Percentiles rank a stretch among this genome's conserved stretches.
phyloP scores from a whole-genome alignment of 1,139 yeast species.

The Scheffersomyces segobiensis region DNA sequence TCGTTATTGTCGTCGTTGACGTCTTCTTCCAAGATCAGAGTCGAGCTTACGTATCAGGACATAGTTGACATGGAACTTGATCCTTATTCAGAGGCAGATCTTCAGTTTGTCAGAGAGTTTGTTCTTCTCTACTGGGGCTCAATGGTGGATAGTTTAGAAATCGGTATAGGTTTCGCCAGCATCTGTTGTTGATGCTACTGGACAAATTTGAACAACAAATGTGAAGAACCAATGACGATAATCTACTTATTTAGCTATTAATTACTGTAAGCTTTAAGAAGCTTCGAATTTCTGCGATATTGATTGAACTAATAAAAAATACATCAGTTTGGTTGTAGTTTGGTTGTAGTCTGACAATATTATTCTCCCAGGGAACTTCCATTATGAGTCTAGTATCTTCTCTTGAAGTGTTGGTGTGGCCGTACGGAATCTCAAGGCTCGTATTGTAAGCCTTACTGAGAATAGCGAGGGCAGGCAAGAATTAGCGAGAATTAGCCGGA shows the following conservation, averaged over 20 bases:
- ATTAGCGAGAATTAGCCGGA: no score
- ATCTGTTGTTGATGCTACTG: conserved; percentile 29
- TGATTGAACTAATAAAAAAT: neutral
- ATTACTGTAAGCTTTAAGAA: neutral
- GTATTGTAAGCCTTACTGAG: no score
- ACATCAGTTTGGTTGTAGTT: neutral
- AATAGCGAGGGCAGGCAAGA: no score
- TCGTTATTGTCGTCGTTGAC: conserved; percentile 8
- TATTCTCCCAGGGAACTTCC: no score
- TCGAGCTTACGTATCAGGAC: conserved; percentile 56
- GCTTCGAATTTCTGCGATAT: neutral
- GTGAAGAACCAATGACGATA: neutral
- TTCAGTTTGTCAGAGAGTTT: conserved; percentile 55
- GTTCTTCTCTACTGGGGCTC: conserved; percentile 57
- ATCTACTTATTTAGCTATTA: neutral
- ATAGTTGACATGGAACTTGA: conserved; percentile 73
- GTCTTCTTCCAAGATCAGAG: conserved; percentile 15
- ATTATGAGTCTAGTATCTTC: no score
- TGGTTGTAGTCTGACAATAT: neutral
- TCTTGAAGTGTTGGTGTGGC: no score
- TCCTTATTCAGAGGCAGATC: conserved; percentile 62
- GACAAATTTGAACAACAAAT: no score
- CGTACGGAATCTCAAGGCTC: no score
- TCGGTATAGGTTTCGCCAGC: conserved; percentile 35
- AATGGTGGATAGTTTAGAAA: conserved; percentile 29